Evolutionary conservation across 1,284 basidiomycete genomes (phyloP).

Genomic region (Exobasidium cylindrosporum): DNA sequence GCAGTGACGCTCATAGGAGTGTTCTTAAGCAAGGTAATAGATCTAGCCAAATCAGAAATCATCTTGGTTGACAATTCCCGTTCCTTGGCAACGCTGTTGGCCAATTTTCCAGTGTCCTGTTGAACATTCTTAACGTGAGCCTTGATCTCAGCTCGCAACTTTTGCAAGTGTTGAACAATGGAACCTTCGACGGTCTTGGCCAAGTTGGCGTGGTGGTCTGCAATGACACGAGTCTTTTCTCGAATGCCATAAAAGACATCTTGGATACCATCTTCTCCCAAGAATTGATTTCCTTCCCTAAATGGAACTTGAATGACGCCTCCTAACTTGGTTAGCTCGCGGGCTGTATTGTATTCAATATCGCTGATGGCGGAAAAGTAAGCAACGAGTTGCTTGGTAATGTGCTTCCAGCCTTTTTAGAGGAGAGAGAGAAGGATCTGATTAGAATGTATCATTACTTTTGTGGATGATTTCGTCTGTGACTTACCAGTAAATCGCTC

Average conservation of each 20-base stretch:
- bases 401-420: slow-evolving; percentile 75
- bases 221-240: slow-evolving; percentile 89
- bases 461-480: too few relatives aligned
- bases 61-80: slow-evolving; percentile 82
- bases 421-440: too few relatives aligned
- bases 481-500: slow-evolving; percentile 65
- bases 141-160: slow-evolving; percentile 89
- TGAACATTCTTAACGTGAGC: slow-evolving; percentile 96
- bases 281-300: slow-evolving; percentile 71
- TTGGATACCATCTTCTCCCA: slow-evolving; percentile 59
- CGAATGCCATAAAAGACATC: slow-evolving; percentile 86
- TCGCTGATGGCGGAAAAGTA: slow-evolving; percentile 64
- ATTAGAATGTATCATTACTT: too few relatives aligned
- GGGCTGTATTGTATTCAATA: slow-evolving; percentile 75
- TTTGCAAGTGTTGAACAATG: slow-evolving; percentile 96
- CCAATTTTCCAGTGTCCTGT: slow-evolving; percentile 94
- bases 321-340: slow-evolving; percentile 91
- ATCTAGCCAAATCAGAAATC: slow-evolving; percentile 81
- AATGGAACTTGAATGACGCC: slow-evolving; percentile 98
- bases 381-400: slow-evolving; percentile 63
- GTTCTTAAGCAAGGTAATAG: slow-evolving; percentile 88
- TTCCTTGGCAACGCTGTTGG: slow-evolving; percentile 87
- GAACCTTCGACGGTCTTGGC: slow-evolving; percentile 94
- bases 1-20: slow-evolving; percentile 82
- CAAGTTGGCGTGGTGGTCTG: slow-evolving; percentile 93